Percentiles rank a stretch among this genome's conserved stretches.
phyloP scores from a whole-genome alignment of 805 yeast genomes.

The Saccharomyces kudriavzevii region DNA sequence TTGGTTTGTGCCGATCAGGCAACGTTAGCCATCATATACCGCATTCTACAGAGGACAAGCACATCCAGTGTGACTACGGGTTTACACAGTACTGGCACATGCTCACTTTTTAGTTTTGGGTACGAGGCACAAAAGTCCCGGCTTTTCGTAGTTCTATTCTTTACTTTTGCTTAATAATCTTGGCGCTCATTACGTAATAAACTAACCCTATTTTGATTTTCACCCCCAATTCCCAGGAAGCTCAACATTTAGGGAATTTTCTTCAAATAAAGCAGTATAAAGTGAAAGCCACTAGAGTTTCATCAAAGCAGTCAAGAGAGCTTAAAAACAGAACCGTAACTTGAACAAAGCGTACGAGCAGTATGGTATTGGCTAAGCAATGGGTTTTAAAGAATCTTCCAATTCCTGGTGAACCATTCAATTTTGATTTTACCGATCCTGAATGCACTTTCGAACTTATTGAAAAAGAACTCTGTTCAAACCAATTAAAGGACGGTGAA shows the following conservation, averaged over 20 bases:
- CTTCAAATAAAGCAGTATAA: background rate
- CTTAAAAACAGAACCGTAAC: background rate
- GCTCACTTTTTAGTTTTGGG: background rate
- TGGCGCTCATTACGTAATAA: background rate
- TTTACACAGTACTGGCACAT: background rate
- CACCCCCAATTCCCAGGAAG: background rate
- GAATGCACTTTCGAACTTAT: conserved; percentile 28
- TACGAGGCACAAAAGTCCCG: background rate
- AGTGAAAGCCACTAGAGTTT: background rate
- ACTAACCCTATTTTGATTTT: background rate
- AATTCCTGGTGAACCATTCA: conserved; percentile 20
- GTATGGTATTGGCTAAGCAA: conserved; percentile 25
- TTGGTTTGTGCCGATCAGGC: background rate
- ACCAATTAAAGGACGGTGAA: conserved; percentile 32
- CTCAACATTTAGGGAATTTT: background rate
- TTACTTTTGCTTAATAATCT: background rate
- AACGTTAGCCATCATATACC: too few species aligned
- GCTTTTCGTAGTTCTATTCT: background rate
- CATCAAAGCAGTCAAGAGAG: background rate
- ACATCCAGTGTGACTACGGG: background rate
- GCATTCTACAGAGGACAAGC: background rate
- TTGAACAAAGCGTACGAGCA: background rate
- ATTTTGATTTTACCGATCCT: conserved; percentile 17
- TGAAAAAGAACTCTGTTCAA: conserved; percentile 13
- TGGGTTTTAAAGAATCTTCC: conserved; percentile 27